Evolutionary conservation across 768 basidiomycete genomes (phyloP), one percentile per base, ranked within the genome.

Genomic region (Lyophyllum atratum): DNA sequence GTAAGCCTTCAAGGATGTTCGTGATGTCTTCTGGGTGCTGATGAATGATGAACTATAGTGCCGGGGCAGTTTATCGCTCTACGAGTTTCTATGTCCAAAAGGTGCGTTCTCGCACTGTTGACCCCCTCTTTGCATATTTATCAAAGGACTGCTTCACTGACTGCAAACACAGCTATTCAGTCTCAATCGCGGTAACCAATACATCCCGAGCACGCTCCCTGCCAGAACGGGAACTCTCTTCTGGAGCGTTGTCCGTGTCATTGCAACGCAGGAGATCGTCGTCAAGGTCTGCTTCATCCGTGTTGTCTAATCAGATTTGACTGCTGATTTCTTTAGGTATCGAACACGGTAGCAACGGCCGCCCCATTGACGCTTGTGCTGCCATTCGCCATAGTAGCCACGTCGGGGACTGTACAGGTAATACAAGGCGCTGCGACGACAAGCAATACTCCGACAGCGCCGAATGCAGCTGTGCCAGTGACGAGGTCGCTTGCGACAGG

Each of bases 181-280:
- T 53, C 59, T 77, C 17, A 85, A 87, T 66, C 72, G 80, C 39
- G 87, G 87, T 5, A 82, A 85, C 40, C 78, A 80, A 61, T 88
- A 86, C 62, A 65, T 89, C 1, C 83, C 86, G 2, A 87, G 83
- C 65, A 87, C 85, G 0, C 74, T 86, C 0, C 86, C 86, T 0
- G 69, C 55, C 31, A 49, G 60, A 0, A 65, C 59, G 3, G 84
- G 83, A 10, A 81, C 82, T 0, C 65, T 85, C 1, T 79, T 83
- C 68, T 90, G 87, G 87, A 86, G 85, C 58, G 80, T 88, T 10
- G 75, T 76, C 7, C 72, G 77, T 47, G 72, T 73, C 28, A 76
- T 59, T 3, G 64, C 76, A 2, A 55, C 64, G 0, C 68, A 74
- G 2, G 64, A 80, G 53, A 72, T 87, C 47, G 80, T 83, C 60